phyloP scores from a whole-genome alignment of 2,329 filamentous ascomycete genomes.

The Rasamsonia emersonii region DNA sequence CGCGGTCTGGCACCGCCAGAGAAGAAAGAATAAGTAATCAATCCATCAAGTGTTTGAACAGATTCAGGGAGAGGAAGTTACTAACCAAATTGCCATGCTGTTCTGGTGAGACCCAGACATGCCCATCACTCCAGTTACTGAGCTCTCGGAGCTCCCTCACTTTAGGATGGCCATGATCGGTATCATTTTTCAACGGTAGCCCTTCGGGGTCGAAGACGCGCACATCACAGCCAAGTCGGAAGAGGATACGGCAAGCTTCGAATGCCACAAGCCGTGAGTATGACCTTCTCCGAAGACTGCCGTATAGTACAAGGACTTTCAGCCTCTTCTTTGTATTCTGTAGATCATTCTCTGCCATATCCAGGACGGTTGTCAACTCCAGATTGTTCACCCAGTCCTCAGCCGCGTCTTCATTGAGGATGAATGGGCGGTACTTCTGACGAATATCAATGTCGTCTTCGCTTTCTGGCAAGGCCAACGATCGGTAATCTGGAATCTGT shows the following conservation, averaged over 20 bases:
- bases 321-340: constrained; percentile 33
- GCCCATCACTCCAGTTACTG: constrained; percentile 57
- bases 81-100: constrained; percentile 56
- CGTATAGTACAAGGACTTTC: constrained; percentile 53
- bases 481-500: no score
- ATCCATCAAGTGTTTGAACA: background rate
- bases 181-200: constrained; percentile 56
- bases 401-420: constrained; percentile 33
- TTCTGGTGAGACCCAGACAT: constrained; percentile 58
- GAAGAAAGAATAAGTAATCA: constrained; percentile 5
- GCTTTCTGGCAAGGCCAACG: constrained; percentile 36
- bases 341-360: constrained; percentile 44
- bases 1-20: constrained; percentile 37
- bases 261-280: constrained; percentile 54
- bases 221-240: constrained; percentile 58
- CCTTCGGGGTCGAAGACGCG: constrained; percentile 52
- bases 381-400: constrained; percentile 50
- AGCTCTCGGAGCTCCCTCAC: constrained; percentile 56
- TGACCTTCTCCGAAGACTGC: constrained; percentile 49
- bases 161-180: constrained; percentile 48
- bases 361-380: constrained; percentile 46
- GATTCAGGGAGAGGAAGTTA: constrained; percentile 3
- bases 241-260: constrained; percentile 53
- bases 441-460: constrained; percentile 43
- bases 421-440: constrained; percentile 49